Base-by-base conservation (phyloP, 495 filamentous ascomycete genomes). In the Penicillium lividum region DNA sequence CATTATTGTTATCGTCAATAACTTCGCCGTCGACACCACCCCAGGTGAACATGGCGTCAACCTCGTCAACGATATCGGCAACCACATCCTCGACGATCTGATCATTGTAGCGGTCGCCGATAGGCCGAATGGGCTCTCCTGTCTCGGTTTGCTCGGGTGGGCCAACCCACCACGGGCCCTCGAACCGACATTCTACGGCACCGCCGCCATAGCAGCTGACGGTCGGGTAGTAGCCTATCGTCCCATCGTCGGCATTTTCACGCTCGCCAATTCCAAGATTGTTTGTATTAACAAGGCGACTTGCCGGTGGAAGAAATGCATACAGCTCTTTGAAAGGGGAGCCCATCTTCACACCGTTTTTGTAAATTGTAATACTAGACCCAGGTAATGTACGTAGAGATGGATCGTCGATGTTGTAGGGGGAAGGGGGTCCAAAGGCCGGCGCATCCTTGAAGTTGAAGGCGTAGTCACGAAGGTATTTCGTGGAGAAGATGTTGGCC, bases 51-150 rank as follows among this genome's bases (percentile, higher is more conserved):
- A 80, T 80, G 16, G 77, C 77, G 47, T 93, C 90, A 46, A 93
- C 88, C 70, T 97, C 93, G 69, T 98, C 95, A 15, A 96, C 80
- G 36, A 98, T 80, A 71, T 97, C 93, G 64, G 91, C 96, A 38
- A 93, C 77, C 7, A 97, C 82, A 68, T 98, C 95, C 73, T 99
- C 95, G 4, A 89, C 93, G 60, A 98, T 93, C 76, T 97, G 93
- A 70, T 98, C 94, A 64, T 90, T 83, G 72, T 91, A 98, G 10
- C 94, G 82, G 56, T 96, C 92, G 6, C 84, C 80, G 25, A 96
- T 79, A 1, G 89, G 75, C 33, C 80, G 77, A 3, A 90, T 61
- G 16, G 69, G 61, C 51, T 73, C 67, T 25, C 70, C 71, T 25
- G 66, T 65, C 53, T 74, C 73, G 3, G 65, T 65, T 13, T 56